Percentiles rank a stretch among this genome's conserved stretches.
These are phyloP conservation scores for Chytriomyces confervae DNA, from an alignment of 192 early-diverging fungal species.

Conservation along the genomic window DNA sequence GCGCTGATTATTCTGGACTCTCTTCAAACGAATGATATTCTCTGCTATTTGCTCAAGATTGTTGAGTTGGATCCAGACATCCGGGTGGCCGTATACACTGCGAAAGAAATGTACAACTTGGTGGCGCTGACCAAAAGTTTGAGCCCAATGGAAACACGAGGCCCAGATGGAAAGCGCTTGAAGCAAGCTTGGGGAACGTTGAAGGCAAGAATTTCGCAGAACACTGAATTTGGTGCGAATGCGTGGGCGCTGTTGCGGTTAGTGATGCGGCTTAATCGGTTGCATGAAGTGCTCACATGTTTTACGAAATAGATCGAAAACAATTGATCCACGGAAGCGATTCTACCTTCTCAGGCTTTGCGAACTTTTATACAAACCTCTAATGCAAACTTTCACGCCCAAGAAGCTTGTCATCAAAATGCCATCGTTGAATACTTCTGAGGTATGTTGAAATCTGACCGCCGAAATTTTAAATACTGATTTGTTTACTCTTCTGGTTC, in stretches of 20 bases:
- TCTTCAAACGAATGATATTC: constrained; percentile 48
- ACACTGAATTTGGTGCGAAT: not conserved
- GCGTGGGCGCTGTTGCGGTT: constrained; percentile 2
- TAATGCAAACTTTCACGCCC: not conserved
- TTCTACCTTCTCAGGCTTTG: constrained; percentile 67
- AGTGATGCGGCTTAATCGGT: not conserved
- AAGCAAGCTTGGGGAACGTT: constrained; percentile 14
- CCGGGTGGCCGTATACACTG: constrained; percentile 63
- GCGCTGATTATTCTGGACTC: constrained; percentile 77
- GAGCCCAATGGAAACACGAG: not conserved
- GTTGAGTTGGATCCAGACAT: constrained; percentile 69
- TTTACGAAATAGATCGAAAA: not conserved
- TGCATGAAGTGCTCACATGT: not conserved
- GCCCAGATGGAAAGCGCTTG: not conserved
- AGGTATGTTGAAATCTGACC: not conserved
- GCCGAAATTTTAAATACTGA: too few relatives aligned
- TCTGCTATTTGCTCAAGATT: constrained; percentile 63
- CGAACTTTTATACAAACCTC: constrained; percentile 67
- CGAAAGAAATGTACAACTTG: constrained; percentile 40
- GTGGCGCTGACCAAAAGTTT: constrained; percentile 17
- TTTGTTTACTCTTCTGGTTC: not conserved
- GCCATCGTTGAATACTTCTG: constrained; percentile 28
- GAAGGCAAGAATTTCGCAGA: constrained; percentile 10
- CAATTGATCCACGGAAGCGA: constrained; percentile 61
- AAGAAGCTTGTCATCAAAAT: constrained; percentile 63